Base-by-base conservation (phyloP, 768 basidiomycete species). In the Kwoniella bestiolae region DNA sequence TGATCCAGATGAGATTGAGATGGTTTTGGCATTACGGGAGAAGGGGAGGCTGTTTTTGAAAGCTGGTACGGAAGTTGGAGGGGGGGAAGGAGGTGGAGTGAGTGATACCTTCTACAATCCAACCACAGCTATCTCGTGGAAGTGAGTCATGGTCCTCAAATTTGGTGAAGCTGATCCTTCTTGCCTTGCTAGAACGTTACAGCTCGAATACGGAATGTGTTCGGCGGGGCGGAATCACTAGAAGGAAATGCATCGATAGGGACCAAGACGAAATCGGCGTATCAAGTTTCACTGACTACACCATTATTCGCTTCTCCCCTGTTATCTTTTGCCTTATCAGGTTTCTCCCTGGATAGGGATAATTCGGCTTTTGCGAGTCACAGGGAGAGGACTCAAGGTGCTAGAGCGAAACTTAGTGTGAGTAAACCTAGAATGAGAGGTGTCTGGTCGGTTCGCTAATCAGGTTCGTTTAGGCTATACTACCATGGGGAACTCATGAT, bases 81-180 rank as follows among this genome's bases (percentile, higher is more conserved):
- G 95, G 65, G 90, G 89, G 55, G 96, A 97, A 80, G 95, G 91
- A 11, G 93, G 83, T 60, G 93, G 92, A n/a, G 94, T 93, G 76
- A 77, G 91, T 86, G 9, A 11, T 4, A 6, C 2, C 23, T 1
- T 26, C 7, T 2, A 38, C 29, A 31, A 28, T 38, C 18, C 12
- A 41, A 3, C n/a, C n/a, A n/a, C n/a, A n/a, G n/a, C n/a, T n/a
- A n/a, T n/a, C n/a, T n/a, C n/a, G n/a, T n/a, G n/a, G n/a, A n/a
- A n/a, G n/a, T n/a, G n/a, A n/a, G n/a, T n/a, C n/a, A n/a, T n/a
- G n/a, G n/a, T n/a, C n/a, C n/a, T n/a, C n/a, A 46, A 11, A 29
- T 0, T 9, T 3, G 16, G 4, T 7, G 57, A 41, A 8, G 49
- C 38, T 60, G 45, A 60, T 46, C 1, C 7, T 44, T 29, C 23